phyloP scores from a whole-genome alignment of 257 asterid genomes.

The Paraleonurus japonicus region DNA sequence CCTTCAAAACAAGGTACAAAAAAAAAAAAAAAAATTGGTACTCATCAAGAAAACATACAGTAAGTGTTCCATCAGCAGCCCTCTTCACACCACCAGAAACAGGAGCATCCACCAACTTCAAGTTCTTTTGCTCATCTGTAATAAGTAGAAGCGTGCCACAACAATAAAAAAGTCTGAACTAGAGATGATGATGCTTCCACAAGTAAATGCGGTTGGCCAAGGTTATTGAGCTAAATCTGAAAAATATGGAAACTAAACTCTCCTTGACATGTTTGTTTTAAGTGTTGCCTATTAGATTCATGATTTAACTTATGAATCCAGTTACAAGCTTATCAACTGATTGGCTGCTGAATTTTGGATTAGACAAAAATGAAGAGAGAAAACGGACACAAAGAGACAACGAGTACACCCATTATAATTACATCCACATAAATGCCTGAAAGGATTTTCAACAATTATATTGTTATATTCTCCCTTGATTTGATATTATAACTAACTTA shows the following conservation, averaged over 20 bases:
- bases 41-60: slow-evolving; percentile 80
- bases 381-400: not conserved
- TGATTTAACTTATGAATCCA: not conserved
- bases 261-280: not conserved
- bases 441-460: not conserved
- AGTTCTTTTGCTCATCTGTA: slow-evolving; percentile 69
- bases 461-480: not conserved
- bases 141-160: slow-evolving; percentile 20
- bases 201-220: not conserved
- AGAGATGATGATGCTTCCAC: slow-evolving; percentile 7
- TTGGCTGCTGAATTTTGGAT: not conserved
- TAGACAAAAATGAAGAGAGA: no score
- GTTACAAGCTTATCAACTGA: slow-evolving; percentile 1
- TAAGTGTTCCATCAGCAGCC: slow-evolving; percentile 88
- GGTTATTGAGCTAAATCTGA: not conserved
- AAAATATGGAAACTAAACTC: slow-evolving; percentile 3
- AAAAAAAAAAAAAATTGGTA: slow-evolving; percentile 14
- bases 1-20: slow-evolving; percentile 14
- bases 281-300: not conserved
- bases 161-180: slow-evolving; percentile 12
- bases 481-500: not conserved
- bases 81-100: slow-evolving; percentile 98
- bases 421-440: no score
- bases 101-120: slow-evolving; percentile 97
- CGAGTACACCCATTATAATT: not conserved